Percentiles rank a stretch among this genome's conserved stretches.
Conservation (phyloP, 305 asterid species). For the Solanum chacoense region DNA sequence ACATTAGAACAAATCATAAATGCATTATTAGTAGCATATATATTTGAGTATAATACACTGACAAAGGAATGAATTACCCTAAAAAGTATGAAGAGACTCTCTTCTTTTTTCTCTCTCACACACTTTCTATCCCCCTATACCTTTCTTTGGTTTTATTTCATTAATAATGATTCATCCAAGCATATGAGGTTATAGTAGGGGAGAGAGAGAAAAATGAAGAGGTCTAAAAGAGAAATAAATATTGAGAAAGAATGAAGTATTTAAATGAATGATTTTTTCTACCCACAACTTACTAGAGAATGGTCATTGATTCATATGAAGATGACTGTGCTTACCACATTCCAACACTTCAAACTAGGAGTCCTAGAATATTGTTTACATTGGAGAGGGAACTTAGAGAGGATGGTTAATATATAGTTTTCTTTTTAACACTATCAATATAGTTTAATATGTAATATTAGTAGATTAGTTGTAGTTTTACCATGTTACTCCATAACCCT, state of each 20-base stretch:
- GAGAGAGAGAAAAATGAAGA: slow-evolving; percentile 9
- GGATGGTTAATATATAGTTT: not conserved
- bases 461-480: not conserved
- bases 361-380: not conserved
- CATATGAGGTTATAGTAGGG: not conserved
- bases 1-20: slow-evolving; percentile 11
- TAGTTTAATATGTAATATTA: not conserved
- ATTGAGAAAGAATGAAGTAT: slow-evolving; percentile 16
- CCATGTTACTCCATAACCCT: not conserved
- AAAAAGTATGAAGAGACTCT: slow-evolving; percentile 3
- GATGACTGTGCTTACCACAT: slow-evolving; percentile 25
- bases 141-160: not conserved
- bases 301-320: slow-evolving; percentile 6
- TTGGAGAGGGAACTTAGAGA: not conserved
- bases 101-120: not conserved
- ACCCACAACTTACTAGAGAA: slow-evolving; percentile 16
- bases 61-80: slow-evolving; percentile 22
- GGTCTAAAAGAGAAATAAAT: slow-evolving; percentile 20
- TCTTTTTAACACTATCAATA: not conserved
- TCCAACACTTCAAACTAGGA: slow-evolving; percentile 12
- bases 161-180: not conserved
- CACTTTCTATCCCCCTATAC: slow-evolving; percentile 12
- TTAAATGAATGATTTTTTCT: slow-evolving; percentile 22
- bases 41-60: not conserved
- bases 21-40: slow-evolving; percentile 1